Evolutionary conservation across 1,284 basidiomycete species (phyloP).

Genomic region (Inonotus hispidus): DNA sequence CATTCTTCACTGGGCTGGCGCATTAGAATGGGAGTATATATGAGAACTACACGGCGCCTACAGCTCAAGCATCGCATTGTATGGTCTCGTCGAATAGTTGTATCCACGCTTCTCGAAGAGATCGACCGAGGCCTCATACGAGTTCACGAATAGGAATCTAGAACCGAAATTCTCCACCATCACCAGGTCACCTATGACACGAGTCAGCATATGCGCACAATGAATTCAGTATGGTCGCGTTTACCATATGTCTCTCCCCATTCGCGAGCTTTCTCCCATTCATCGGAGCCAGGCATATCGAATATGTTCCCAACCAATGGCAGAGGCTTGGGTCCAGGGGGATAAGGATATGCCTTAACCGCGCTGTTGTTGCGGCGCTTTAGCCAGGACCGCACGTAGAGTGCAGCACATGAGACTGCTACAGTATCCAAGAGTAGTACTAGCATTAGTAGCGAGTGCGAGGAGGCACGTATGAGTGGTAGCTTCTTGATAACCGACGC

Average conservation of each 20-base stretch:
- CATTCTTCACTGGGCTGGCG: conserved; percentile 1
- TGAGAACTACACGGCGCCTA: not conserved
- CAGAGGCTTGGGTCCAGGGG: conserved; percentile 46
- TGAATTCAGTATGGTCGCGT: not conserved
- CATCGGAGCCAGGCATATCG: conserved; percentile 46
- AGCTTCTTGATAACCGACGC: too few relatives aligned
- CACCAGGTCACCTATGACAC: conserved; percentile 26
- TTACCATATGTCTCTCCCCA: conserved; percentile 36
- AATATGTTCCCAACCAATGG: conserved; percentile 49
- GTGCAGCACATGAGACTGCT: too few relatives aligned
- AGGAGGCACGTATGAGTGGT: too few relatives aligned
- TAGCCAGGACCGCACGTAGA: too few relatives aligned
- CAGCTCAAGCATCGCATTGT: conserved; percentile 23
- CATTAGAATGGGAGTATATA: not conserved
- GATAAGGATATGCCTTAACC: conserved; percentile 27
- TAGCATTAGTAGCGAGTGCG: too few relatives aligned
- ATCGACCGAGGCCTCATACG: conserved; percentile 30
- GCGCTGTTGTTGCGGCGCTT: not conserved
- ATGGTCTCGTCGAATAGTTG: conserved; percentile 35
- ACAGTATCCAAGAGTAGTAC: too few relatives aligned
- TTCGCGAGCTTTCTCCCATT: conserved; percentile 49
- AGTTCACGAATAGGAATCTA: conserved; percentile 34
- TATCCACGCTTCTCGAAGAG: conserved; percentile 35
- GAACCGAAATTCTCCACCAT: conserved; percentile 30
- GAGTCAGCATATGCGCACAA: not conserved